These are phyloP conservation scores for Microsporum canis DNA, from an alignment of 2,329 filamentous ascomycete species.

Conservation along the genomic window DNA sequence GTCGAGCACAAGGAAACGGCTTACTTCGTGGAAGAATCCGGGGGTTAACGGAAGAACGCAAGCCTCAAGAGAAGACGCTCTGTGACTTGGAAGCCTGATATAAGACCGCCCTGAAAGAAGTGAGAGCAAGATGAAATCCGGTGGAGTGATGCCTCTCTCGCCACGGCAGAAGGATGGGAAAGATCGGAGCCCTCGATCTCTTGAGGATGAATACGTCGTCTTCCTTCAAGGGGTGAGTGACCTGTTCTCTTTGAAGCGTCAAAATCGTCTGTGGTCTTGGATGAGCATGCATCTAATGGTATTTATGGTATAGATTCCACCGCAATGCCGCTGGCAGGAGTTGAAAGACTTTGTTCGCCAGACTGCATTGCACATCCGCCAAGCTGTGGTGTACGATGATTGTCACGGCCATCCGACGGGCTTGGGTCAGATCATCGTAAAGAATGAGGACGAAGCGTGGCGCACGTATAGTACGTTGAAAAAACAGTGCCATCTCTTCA, in stretches of 20 bases:
- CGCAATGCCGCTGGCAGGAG: conserved; percentile 36
- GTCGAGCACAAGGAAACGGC: background rate
- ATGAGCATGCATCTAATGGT: background rate
- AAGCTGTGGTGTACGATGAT: conserved; percentile 36
- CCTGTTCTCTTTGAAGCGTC: background rate
- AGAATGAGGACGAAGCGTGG: conserved; percentile 36
- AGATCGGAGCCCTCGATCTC: conserved; percentile 21
- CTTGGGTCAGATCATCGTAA: conserved; percentile 35
- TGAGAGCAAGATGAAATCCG: background rate
- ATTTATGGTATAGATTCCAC: conserved; percentile 26
- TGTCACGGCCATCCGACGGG: conserved; percentile 33
- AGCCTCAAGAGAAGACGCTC: background rate
- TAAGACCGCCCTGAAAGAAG: background rate
- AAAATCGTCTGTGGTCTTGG: background rate
- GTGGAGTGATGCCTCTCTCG: conserved; percentile 22
- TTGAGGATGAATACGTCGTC: conserved; percentile 35
- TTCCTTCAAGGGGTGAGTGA: conserved; percentile 33
- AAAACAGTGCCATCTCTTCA: background rate
- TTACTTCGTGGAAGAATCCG: too few species aligned
- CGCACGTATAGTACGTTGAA: conserved; percentile 29
- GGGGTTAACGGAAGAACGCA: too few species aligned
- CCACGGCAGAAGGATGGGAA: conserved; percentile 24
- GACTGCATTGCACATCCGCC: conserved; percentile 34
- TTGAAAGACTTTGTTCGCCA: conserved; percentile 36
- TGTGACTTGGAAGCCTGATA: background rate